Conservation (phyloP, 2,329 filamentous ascomycete genomes). For the Sclerotinia glacialis region DNA sequence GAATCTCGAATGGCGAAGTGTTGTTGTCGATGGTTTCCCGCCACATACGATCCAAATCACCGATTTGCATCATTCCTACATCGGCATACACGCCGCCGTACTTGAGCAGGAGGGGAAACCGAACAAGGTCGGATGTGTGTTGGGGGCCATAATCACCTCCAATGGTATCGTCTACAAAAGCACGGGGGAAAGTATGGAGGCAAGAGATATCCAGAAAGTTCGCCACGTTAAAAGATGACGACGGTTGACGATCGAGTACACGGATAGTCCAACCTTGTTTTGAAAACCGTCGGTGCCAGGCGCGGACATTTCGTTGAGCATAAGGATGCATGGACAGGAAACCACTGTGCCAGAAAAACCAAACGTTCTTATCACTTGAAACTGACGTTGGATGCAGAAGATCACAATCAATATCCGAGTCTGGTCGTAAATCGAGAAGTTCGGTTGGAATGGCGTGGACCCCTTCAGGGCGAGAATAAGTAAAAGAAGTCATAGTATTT, state of each 20-base stretch:
- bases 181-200: constrained; percentile 46
- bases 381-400: constrained; percentile 44
- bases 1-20: constrained; percentile 47
- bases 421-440: constrained; percentile 47
- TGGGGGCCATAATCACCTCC: constrained; percentile 50
- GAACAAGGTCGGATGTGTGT: constrained; percentile 57
- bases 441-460: constrained; percentile 43
- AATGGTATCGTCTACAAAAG: constrained; percentile 51
- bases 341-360: constrained; percentile 58
- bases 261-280: constrained; percentile 53
- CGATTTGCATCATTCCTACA: constrained; percentile 55
- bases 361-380: constrained; percentile 51
- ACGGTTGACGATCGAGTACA: constrained; percentile 47
- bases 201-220: constrained; percentile 50
- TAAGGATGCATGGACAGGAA: constrained; percentile 50
- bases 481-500: constrained; percentile 28
- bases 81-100: constrained; percentile 59
- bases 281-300: constrained; percentile 53
- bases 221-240: constrained; percentile 48
- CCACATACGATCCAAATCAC: constrained; percentile 55
- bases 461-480: constrained; percentile 43
- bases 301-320: constrained; percentile 51
- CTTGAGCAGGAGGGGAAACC: constrained; percentile 53
- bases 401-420: constrained; percentile 46
- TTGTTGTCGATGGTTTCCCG: constrained; percentile 47